Base-by-base conservation (phyloP, 2,329 filamentous ascomycete genomes). In the Aureobasidium sp. region DNA sequence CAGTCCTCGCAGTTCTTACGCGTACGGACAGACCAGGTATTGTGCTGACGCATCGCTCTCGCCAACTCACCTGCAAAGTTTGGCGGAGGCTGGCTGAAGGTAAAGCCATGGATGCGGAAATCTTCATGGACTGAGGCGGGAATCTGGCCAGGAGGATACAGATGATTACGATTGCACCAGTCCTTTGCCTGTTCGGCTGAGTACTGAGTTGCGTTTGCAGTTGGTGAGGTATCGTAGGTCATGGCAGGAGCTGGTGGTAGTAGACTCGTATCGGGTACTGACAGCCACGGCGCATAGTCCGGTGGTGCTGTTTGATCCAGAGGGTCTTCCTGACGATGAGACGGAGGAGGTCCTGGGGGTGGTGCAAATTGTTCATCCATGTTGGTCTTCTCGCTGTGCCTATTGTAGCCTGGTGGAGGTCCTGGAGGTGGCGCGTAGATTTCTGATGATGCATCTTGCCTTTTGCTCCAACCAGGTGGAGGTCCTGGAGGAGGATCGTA, bases 191-290 rank as follows among this genome's bases (percentile, higher is more conserved):
- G 81, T 29, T 83, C 80, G 63, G 86, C 84, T 63, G 89, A 83
- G 54, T 79, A 78, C 66, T 82, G 80, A 2, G 82, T 82, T 1
- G 89, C 86, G 72, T 93, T 93, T 69, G 84, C 86, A 2, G 86
- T 81, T 0, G 85, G 84, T 13, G 87, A 90, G 36, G 73, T 75
- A 63, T 89, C 84, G 68, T 85, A 84, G 53, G 83, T 83, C 59
- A 90, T 80, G 34, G 82, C 81, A 0, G 89, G 89, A 1, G 89
- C 89, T 0, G 88, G 88, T 1, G 88, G 88, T 47, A 91, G 83
- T 10, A 89, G 79, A 0, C 87, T 79, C 1, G 84, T 90, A 71
- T 91, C 88, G 0, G 88, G 87, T 1, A 91, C 86, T 3, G 86
- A 82, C 7, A 81, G 79, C 89, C 89, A 91, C 73, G 89, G 84